A percentile compares a stretch with the other conserved stretches of the same genome.
Evolutionary conservation across 306 rosid species (phyloP).

Genomic region (Casuarina glauca): DNA sequence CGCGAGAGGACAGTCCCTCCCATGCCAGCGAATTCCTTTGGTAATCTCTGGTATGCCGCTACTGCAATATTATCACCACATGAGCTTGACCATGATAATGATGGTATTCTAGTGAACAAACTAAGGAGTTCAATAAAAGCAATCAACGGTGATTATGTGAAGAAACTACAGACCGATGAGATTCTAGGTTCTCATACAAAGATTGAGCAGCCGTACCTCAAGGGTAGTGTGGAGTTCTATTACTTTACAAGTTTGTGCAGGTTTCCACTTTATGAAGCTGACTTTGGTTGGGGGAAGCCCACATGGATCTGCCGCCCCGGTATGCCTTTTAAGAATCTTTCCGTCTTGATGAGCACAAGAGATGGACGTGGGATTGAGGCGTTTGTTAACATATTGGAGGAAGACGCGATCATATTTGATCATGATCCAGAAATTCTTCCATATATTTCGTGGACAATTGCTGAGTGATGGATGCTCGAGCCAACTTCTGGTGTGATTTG

Average conservation of each 20-base stretch:
- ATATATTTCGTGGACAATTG: not conserved
- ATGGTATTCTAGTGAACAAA: not conserved
- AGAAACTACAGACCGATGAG: not conserved
- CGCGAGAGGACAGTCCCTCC: constrained; percentile 11
- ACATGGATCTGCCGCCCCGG: not conserved
- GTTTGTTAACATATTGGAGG: not conserved
- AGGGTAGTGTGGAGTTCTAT: not conserved
- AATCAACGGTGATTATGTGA: not conserved
- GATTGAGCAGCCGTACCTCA: not conserved
- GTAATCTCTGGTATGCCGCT: not conserved
- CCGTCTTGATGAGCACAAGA: not conserved
- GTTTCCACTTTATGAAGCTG: not conserved
- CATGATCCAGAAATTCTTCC: not conserved
- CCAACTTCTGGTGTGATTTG: not conserved
- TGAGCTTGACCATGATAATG: not conserved
- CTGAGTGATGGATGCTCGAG: not conserved
- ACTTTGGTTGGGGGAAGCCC: not conserved
- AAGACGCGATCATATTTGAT: not conserved
- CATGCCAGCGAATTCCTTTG: not conserved
- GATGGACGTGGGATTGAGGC: not conserved
- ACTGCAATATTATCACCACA: not conserved
- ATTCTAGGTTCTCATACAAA: not conserved
- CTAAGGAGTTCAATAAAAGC: not conserved
- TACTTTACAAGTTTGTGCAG: constrained; percentile 9
- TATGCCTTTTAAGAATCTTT: not conserved